Conservation (phyloP, 2,329 filamentous ascomycete species). For the Hirsutella minnesotensis region DNA sequence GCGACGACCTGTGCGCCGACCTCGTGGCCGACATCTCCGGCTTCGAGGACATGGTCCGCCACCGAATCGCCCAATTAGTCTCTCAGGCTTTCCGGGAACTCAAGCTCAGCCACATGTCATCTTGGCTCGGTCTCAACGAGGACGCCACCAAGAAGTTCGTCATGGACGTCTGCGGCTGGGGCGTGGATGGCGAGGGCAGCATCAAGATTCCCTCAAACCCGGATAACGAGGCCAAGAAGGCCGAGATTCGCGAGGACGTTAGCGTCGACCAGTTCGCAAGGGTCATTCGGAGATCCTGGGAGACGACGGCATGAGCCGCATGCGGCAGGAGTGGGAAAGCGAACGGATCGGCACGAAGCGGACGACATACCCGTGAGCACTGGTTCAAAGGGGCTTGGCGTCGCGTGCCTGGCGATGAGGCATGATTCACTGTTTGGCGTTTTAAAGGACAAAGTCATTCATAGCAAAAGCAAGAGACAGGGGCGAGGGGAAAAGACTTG, state of each 20-base stretch:
- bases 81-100: constrained; percentile 71
- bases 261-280: constrained; percentile 77
- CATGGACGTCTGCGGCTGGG: constrained; percentile 78
- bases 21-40: constrained; percentile 86
- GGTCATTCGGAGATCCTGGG: constrained; percentile 74
- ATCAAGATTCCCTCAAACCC: constrained; percentile 83
- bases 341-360: background rate
- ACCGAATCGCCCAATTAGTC: constrained; percentile 79
- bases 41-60: constrained; percentile 88
- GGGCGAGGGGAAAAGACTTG: background rate
- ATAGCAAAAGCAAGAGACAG: background rate
- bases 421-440: constrained; percentile 17
- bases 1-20: constrained; percentile 91
- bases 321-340: background rate
- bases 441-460: constrained; percentile 21
- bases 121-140: constrained; percentile 62
- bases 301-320: constrained; percentile 42
- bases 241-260: constrained; percentile 90
- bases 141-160: constrained; percentile 67
- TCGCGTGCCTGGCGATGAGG: constrained; percentile 13
- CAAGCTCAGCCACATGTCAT: constrained; percentile 53
- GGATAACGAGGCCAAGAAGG: constrained; percentile 94
- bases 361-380: constrained; percentile 10
- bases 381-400: constrained; percentile 15
- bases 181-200: constrained; percentile 51